phyloP scores from a whole-genome alignment of 2,329 filamentous ascomycete genomes.

The Pseudogymnoascus sp. region DNA sequence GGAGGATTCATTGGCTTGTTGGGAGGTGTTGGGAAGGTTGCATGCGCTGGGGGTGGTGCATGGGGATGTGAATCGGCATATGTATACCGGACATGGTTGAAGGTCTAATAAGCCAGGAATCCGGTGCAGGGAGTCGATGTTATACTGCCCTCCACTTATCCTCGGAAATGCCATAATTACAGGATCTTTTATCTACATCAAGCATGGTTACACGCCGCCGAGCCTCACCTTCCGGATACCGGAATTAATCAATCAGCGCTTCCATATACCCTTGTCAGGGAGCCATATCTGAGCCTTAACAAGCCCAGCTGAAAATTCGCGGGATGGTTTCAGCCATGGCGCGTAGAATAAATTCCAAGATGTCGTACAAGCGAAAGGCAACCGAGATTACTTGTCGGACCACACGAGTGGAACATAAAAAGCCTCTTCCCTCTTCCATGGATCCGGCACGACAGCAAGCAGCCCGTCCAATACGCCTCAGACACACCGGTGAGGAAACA shows the following conservation, averaged over 20 bases:
- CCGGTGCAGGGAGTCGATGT: background rate
- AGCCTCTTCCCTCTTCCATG: no score
- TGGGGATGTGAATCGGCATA: conserved; percentile 10
- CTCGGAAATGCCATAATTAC: background rate
- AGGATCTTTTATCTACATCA: background rate
- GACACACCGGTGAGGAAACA: background rate
- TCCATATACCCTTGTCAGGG: background rate
- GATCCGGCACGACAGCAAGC: background rate
- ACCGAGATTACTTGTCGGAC: background rate
- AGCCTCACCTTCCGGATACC: background rate
- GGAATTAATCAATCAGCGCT: background rate
- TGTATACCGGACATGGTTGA: background rate
- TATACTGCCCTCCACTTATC: background rate
- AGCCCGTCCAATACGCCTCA: background rate
- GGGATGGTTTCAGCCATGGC: background rate
- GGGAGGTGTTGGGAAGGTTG: conserved; percentile 23
- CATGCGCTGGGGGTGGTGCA: conserved; percentile 28
- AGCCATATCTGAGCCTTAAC: background rate
- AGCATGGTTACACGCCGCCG: background rate
- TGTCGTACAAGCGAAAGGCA: background rate
- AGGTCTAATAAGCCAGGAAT: background rate
- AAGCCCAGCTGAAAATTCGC: background rate
- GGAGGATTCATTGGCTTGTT: conserved; percentile 24
- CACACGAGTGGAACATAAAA: background rate
- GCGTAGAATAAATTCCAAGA: background rate